These are phyloP conservation scores for Corynespora cassiicola DNA, from an alignment of 2,329 filamentous ascomycete genomes.

Conservation along the genomic window DNA sequence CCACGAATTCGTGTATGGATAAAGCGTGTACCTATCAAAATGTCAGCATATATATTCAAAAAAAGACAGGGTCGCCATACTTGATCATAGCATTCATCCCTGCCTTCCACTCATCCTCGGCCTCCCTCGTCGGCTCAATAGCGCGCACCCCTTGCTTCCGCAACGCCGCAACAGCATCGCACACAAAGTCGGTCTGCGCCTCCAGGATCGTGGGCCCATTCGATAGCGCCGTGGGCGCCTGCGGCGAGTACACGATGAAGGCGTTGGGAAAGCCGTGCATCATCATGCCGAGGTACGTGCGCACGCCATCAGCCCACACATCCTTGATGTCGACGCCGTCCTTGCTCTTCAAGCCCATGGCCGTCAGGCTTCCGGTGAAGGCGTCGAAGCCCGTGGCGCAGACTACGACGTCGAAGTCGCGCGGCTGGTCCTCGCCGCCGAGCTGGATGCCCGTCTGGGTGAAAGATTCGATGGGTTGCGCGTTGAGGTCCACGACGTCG, in stretches of 20 bases:
- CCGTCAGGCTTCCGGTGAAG: slow-evolving; percentile 42
- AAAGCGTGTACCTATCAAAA: slow-evolving; percentile 36
- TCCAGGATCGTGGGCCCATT: slow-evolving; percentile 52
- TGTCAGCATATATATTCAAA: not conserved
- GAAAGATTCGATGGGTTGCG: slow-evolving; percentile 51
- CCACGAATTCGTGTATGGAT: slow-evolving; percentile 49
- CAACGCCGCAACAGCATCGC: slow-evolving; percentile 43
- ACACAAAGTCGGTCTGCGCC: slow-evolving; percentile 48
- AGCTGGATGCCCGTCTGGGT: slow-evolving; percentile 58
- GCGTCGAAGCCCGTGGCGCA: slow-evolving; percentile 53
- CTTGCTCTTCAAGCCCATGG: slow-evolving; percentile 37
- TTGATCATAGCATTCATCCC: slow-evolving; percentile 40
- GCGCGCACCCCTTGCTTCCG: slow-evolving; percentile 31
- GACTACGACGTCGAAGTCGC: slow-evolving; percentile 62
- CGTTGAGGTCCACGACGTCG: slow-evolving; percentile 51
- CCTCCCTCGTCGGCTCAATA: slow-evolving; percentile 46
- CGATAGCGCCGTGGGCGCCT: slow-evolving; percentile 53
- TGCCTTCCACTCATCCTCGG: slow-evolving; percentile 48
- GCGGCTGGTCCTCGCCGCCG: slow-evolving; percentile 52
- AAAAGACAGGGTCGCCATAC: slow-evolving; percentile 1
- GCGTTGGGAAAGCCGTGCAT: slow-evolving; percentile 46
- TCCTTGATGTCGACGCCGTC: slow-evolving; percentile 40
- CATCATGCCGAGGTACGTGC: slow-evolving; percentile 49
- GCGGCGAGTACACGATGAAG: slow-evolving; percentile 50
- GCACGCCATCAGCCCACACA: slow-evolving; percentile 46